Evolutionary conservation across 2,329 filamentous ascomycete genomes (phyloP), one percentile per base, ranked within the genome.

Genomic region (Beauveria varroae): DNA sequence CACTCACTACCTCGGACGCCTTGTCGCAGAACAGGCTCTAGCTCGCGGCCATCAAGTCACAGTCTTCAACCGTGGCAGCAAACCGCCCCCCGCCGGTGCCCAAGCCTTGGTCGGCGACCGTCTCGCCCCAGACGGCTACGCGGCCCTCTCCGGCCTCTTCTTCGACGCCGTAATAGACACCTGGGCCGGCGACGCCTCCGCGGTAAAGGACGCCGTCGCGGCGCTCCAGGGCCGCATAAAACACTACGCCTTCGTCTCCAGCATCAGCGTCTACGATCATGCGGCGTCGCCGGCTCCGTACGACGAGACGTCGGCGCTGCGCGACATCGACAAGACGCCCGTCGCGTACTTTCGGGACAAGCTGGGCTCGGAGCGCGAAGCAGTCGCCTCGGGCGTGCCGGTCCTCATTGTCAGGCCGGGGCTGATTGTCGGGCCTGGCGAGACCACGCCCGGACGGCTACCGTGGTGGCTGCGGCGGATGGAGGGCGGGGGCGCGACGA

Each of bases 121-220:
- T 41, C 60, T 64, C 16, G 55, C 60, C 5, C 26, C 28, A 10
- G 37, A 59, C 14, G 62, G 52, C 3, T 61, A 62, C 46, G 30
- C 46, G 18, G 59, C 51, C 20, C 60, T 66, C 4, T 56, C 64
- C 3, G 60, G 60, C 7, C 55, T 57, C 5, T 41, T 43, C 2
- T 67, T 65, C 24, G 63, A 67, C 37, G 61, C 60, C 22, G 65
- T 65, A 20, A 56, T 67, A 14, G 66, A 67, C 51, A 65, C 65
- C 10, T 67, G 66, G 66, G 44, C 22, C 18, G 26, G 16, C 16
- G 60, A 64, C 43, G 52, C 66, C n/a, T 26, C 26, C 18, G 65
- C 62, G 34, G 65, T 66, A 22, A 49, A 59, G 37, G 24, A 20
- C 18, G 61, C 63, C 8, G 37, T 67, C 20, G 54, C 64, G 4